phyloP scores from a whole-genome alignment of 805 yeast species.

The Candida koratica region DNA sequence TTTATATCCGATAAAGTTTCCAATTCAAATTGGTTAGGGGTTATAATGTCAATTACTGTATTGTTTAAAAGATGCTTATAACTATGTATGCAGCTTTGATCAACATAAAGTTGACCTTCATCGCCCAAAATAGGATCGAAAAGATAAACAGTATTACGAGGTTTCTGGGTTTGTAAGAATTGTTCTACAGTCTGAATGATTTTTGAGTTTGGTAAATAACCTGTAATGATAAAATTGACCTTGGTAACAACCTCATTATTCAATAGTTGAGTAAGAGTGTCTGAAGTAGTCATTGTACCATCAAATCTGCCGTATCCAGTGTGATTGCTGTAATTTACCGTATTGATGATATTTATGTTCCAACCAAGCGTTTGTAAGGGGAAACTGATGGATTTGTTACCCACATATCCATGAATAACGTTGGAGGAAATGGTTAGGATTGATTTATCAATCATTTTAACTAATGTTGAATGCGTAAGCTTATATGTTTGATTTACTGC shows the following conservation, averaged over 20 bases:
- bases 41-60: constrained; percentile 62
- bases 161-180: neutral
- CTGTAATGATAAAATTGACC: constrained; percentile 46
- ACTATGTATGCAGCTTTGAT: constrained; percentile 37
- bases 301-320: constrained; percentile 76
- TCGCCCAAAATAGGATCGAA: constrained; percentile 83
- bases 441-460: constrained; percentile 3
- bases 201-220: constrained; percentile 60
- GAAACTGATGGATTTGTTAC: constrained; percentile 85
- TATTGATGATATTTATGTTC: constrained; percentile 89
- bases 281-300: constrained; percentile 46
- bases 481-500: too few species aligned
- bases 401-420: constrained; percentile 94
- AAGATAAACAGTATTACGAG: constrained; percentile 40
- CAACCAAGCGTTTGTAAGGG: constrained; percentile 84
- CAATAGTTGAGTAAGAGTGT: constrained; percentile 45
- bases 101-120: constrained; percentile 66
- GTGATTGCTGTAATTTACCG: constrained; percentile 87
- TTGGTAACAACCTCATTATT: constrained; percentile 26
- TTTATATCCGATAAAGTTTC: constrained; percentile 61
- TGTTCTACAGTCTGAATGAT: constrained; percentile 29
- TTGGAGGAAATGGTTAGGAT: constrained; percentile 65
- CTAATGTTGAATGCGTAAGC: too few species aligned
- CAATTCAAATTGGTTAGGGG: constrained; percentile 89
- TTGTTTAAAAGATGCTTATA: constrained; percentile 47